A percentile compares a stretch with the other conserved stretches of the same genome.
Conservation (phyloP, 371 early-diverging fungal genomes). For the Conidiobolus incongruus region DNA sequence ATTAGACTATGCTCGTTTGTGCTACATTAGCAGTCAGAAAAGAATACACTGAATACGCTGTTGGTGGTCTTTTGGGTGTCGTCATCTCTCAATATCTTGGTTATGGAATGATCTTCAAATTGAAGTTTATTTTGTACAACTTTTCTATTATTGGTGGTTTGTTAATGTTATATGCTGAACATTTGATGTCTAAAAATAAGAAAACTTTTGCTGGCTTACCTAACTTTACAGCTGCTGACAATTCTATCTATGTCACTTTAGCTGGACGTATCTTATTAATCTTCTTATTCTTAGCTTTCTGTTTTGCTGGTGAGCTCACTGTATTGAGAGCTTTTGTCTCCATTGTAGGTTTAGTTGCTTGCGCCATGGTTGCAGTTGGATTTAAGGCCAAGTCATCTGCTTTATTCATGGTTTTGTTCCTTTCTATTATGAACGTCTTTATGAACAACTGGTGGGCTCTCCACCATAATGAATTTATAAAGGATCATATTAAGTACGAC, state of each 20-base stretch:
- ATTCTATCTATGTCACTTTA: constrained; percentile 65
- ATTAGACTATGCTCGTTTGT: constrained; percentile 46
- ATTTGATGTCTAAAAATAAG: constrained; percentile 25
- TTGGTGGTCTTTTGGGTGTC: constrained; percentile 52
- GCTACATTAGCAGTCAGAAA: constrained; percentile 55
- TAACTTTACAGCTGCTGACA: constrained; percentile 51
- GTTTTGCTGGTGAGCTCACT: constrained; percentile 65
- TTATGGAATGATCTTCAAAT: constrained; percentile 79
- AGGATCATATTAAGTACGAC: constrained; percentile 91
- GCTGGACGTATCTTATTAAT: constrained; percentile 81
- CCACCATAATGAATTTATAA: constrained; percentile 45
- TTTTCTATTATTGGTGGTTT: constrained; percentile 83
- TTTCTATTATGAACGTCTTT: constrained; percentile 68
- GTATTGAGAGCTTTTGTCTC: constrained; percentile 40
- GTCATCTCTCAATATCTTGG: constrained; percentile 73
- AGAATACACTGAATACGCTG: constrained; percentile 55
- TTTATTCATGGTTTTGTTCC: constrained; percentile 67
- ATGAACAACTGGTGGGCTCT: constrained; percentile 95
- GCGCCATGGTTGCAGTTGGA: constrained; percentile 85
- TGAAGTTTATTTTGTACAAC: constrained; percentile 74
- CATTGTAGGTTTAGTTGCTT: constrained; percentile 56
- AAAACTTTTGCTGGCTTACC: constrained; percentile 77
- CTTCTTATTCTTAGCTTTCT: constrained; percentile 69
- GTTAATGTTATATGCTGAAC: constrained; percentile 76
- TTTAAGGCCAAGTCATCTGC: constrained; percentile 94